Conservation (phyloP, 2,329 filamentous ascomycete species). For the Alternaria sp. region DNA sequence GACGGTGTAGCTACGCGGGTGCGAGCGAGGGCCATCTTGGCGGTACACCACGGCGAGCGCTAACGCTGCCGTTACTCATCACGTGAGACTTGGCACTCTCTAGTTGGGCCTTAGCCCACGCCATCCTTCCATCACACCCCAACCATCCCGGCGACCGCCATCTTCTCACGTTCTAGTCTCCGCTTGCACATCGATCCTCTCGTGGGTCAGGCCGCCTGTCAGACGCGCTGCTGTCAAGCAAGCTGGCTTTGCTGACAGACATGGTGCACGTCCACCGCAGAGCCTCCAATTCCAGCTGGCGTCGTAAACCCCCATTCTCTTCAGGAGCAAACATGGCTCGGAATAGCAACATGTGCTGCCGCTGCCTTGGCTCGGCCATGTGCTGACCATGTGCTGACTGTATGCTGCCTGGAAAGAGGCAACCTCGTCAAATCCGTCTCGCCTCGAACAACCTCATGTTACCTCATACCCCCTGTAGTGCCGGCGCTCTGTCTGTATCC, state of each 20-base stretch:
- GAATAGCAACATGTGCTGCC: neutral
- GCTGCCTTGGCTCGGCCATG: neutral
- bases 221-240: neutral
- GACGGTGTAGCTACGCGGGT: neutral
- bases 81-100: neutral
- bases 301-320: neutral
- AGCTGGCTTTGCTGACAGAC: neutral
- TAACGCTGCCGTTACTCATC: neutral
- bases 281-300: neutral
- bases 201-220: neutral
- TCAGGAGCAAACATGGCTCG: neutral
- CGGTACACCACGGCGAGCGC: neutral
- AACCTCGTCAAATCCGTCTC: neutral
- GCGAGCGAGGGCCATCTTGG: neutral
- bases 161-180: neutral
- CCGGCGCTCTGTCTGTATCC: neutral
- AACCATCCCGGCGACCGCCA: neutral
- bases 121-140: neutral
- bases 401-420: neutral
- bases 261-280: neutral
- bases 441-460: constrained; percentile 6
- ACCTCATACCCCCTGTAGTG: constrained; percentile 2
- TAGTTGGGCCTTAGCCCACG: neutral
- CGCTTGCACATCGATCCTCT: neutral
- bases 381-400: neutral